Conservation (phyloP, 345 rosid genomes). For the Eucalyptus polybractea region DNA sequence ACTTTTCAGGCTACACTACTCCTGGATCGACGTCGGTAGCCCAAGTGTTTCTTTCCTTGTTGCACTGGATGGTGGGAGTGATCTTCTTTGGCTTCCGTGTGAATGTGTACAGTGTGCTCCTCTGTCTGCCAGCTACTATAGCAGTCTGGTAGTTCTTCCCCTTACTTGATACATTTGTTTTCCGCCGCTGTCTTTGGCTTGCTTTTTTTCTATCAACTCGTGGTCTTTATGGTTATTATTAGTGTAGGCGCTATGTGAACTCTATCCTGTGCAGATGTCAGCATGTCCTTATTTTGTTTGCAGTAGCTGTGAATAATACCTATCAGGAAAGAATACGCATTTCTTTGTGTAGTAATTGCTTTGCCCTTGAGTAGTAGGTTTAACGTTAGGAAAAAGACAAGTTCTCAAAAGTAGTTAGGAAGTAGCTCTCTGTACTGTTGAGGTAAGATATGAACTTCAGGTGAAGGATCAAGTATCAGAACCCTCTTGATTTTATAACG, state of each 20-base stretch:
- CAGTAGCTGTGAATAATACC: not conserved
- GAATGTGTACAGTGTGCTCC: conserved; percentile 78
- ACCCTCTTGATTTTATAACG: not conserved
- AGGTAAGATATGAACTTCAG: not conserved
- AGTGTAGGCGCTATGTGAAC: not conserved
- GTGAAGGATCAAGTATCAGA: not conserved
- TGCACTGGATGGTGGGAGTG: conserved; percentile 78
- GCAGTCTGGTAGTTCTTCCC: conserved; percentile 40
- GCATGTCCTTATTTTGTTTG: not conserved
- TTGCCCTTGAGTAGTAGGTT: not conserved
- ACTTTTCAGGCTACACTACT: conserved; percentile 55
- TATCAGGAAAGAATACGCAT: not conserved
- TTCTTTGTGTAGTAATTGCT: not conserved
- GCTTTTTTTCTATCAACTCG: not conserved
- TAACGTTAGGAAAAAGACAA: not conserved
- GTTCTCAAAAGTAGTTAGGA: not conserved
- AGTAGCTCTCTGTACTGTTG: not conserved
- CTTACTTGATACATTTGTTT: not conserved
- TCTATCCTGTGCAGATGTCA: not conserved
- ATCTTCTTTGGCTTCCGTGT: conserved; percentile 86
- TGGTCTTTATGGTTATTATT: not conserved
- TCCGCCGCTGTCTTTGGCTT: not conserved
- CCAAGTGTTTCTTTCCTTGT: conserved; percentile 74
- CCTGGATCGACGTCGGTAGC: conserved; percentile 78
- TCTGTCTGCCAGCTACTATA: conserved; percentile 46